Evolutionary conservation across 768 basidiomycete genomes (phyloP).

Genomic region (Hydnomerulius pinastri): DNA sequence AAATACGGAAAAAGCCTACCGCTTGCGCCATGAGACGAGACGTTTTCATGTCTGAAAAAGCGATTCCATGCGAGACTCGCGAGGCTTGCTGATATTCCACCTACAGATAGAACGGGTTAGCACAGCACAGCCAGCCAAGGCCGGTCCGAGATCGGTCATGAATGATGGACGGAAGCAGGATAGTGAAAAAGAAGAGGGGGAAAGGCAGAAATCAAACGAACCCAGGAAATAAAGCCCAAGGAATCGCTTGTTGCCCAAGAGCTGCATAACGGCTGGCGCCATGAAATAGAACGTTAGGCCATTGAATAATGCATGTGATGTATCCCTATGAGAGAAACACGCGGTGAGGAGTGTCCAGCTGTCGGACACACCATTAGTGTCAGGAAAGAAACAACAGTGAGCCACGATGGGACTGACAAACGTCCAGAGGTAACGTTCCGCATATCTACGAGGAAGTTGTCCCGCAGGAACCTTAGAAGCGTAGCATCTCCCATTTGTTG

Average conservation of each 20-base stretch:
- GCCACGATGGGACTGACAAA: slow-evolving; percentile 47
- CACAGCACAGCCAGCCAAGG: background rate
- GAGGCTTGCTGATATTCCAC: slow-evolving; percentile 59
- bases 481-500: slow-evolving; percentile 41
- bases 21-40: slow-evolving; percentile 66
- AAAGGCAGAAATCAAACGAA: slow-evolving; percentile 29
- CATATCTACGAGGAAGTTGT: slow-evolving; percentile 67
- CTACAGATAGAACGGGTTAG: slow-evolving; percentile 36
- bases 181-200: background rate
- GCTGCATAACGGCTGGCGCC: slow-evolving; percentile 59
- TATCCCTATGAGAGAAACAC: slow-evolving; percentile 67
- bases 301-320: slow-evolving; percentile 71
- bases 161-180: background rate
- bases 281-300: slow-evolving; percentile 80
- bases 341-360: slow-evolving; percentile 79
- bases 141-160: background rate
- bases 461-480: slow-evolving; percentile 49
- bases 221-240: slow-evolving; percentile 74
- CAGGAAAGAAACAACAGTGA: background rate
- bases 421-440: slow-evolving; percentile 64
- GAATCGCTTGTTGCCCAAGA: slow-evolving; percentile 69
- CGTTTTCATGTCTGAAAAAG: slow-evolving; percentile 26
- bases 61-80: slow-evolving; percentile 49
- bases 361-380: background rate
- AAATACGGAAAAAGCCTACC: slow-evolving; percentile 47